Conservation (phyloP, 1,284 basidiomycete species). For the Ustilago crameri region DNA sequence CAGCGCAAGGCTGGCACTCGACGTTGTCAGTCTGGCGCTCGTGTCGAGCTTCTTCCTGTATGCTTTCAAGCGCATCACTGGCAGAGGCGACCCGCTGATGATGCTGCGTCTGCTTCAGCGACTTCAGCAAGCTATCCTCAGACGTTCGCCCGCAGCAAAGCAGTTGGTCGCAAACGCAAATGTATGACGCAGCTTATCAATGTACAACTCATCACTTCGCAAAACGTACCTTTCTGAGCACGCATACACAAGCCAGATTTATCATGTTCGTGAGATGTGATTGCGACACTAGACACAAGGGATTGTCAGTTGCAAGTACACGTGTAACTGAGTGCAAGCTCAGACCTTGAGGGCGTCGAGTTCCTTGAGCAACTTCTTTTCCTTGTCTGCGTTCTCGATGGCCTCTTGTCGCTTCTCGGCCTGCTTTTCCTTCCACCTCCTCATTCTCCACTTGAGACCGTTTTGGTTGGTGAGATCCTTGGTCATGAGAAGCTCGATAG, state of each 20-base stretch:
- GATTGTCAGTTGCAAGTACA: background rate
- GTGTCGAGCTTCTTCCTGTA: slow-evolving; percentile 53
- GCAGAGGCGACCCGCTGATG: slow-evolving; percentile 60
- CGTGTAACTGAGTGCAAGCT: background rate
- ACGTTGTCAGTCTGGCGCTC: slow-evolving; percentile 56
- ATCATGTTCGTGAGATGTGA: slow-evolving; percentile 7
- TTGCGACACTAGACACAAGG: slow-evolving; percentile 6
- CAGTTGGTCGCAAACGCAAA: slow-evolving; percentile 27
- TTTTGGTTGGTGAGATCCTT: slow-evolving; percentile 60
- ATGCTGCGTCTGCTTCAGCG: slow-evolving; percentile 38
- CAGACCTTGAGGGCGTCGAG: slow-evolving; percentile 54
- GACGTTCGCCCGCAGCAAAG: slow-evolving; percentile 29
- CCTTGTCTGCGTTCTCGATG: slow-evolving; percentile 13
- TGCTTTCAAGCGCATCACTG: slow-evolving; percentile 51
- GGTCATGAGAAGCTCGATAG: slow-evolving; percentile 65
- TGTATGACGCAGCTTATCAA: slow-evolving; percentile 8
- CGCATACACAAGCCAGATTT: background rate
- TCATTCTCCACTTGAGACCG: slow-evolving; percentile 64
- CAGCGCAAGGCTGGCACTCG: slow-evolving; percentile 55
- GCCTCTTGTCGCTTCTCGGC: slow-evolving; percentile 27
- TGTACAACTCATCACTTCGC: background rate
- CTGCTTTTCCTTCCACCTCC: slow-evolving; percentile 53
- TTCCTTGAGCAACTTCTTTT: slow-evolving; percentile 52
- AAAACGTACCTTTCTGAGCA: background rate
- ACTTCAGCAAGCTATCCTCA: slow-evolving; percentile 31